phyloP scores from a whole-genome alignment of 768 basidiomycete genomes.

The Dioszegia hungarica region DNA sequence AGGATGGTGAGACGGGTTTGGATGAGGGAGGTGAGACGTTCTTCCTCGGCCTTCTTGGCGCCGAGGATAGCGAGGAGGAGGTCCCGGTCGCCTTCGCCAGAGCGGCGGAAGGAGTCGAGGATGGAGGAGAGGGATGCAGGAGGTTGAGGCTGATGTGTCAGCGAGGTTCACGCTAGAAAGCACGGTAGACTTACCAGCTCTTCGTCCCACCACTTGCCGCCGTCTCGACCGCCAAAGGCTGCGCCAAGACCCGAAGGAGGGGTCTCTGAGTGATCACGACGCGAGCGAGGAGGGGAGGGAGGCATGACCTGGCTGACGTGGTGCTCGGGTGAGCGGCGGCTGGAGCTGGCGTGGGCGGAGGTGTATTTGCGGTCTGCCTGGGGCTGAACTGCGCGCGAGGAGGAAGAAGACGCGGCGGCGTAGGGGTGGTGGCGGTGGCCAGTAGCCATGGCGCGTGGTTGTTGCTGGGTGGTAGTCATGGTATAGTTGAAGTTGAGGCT shows the following conservation, averaged over 20 bases:
- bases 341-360: neutral
- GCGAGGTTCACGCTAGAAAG: neutral
- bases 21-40: conserved; percentile 52
- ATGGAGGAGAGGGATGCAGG: conserved; percentile 82
- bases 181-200: conserved; percentile 30
- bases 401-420: conserved; percentile 6
- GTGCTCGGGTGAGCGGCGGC: neutral
- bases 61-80: conserved; percentile 85
- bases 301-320: conserved; percentile 11
- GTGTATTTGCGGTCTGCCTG: conserved; percentile 1
- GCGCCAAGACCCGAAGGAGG: conserved; percentile 27
- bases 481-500: neutral
- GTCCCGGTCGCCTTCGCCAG: conserved; percentile 87
- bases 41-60: conserved; percentile 88
- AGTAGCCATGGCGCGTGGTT: conserved; percentile 5
- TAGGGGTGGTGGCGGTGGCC: conserved; percentile 34
- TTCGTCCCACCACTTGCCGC: conserved; percentile 46
- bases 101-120: conserved; percentile 72
- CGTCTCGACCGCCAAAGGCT: conserved; percentile 29
- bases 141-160: conserved; percentile 51
- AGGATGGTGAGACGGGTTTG: conserved; percentile 46
- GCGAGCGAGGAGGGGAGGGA: conserved; percentile 36
- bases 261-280: conserved; percentile 29
- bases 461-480: conserved; percentile 4
- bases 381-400: neutral